Conservation (phyloP, 2,329 filamentous ascomycete species). For the Fusarium floridanum region DNA sequence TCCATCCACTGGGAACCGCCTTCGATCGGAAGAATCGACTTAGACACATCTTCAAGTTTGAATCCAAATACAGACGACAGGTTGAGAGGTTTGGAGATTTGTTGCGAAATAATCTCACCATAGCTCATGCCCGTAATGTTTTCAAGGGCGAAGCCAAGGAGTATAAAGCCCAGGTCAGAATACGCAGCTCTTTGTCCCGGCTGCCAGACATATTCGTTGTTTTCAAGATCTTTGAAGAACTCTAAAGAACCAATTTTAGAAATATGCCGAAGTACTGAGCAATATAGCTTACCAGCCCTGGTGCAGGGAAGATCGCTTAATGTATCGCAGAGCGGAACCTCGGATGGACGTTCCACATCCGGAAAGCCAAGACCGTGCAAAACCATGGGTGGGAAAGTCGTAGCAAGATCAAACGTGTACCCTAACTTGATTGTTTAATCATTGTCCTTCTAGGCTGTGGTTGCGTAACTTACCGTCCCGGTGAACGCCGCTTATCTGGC, state of each 20-base stretch:
- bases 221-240: neutral
- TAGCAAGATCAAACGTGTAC: neutral
- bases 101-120: neutral
- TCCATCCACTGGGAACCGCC: neutral
- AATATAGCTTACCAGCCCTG: neutral
- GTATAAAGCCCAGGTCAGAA: neutral
- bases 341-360: neutral
- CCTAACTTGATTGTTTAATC: neutral
- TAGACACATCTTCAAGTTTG: slow-evolving; percentile 29
- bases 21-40: slow-evolving; percentile 50
- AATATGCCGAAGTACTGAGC: neutral
- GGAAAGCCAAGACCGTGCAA: neutral
- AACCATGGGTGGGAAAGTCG: neutral
- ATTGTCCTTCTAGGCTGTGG: neutral
- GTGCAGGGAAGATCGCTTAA: neutral
- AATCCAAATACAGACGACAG: neutral
- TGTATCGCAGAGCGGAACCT: neutral
- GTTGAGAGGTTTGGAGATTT: neutral
- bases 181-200: slow-evolving; percentile 4
- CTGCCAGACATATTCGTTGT: neutral
- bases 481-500: slow-evolving; percentile 1
- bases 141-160: slow-evolving; percentile 3
- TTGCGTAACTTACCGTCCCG: neutral
- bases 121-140: neutral
- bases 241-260: neutral